Evolutionary conservation across 768 basidiomycete species (phyloP), one percentile per base, ranked within the genome.

Genomic region (Tubosaeta sp.): DNA sequence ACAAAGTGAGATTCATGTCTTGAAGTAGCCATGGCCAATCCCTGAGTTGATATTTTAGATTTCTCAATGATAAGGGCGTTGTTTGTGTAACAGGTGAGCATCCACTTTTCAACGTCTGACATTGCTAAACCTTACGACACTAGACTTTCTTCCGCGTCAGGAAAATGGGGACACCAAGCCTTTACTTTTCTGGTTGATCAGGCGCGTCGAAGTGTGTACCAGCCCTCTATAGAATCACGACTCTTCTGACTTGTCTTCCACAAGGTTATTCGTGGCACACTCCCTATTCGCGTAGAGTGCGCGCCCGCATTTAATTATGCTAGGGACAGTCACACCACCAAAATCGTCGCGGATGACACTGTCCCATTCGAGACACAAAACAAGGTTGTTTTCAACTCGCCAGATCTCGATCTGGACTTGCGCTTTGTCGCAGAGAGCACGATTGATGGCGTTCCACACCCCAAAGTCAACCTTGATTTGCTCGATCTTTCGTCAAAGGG

Each of bases 221-320:
- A 4, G 11, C 22, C 41, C 25, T 41, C 30, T 8, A 21, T 7
- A 12, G 14, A 29, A 11, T 6, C 9, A 16, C 19, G 9, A 40
- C 27, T 11, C 32, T 2, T 9, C 8, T 53, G 3, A 45, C 13
- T 24, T 32, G n/a, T n/a, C n/a, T n/a, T 40, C 11, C 25, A 0
- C 39, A 27, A 87, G 74, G 87, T 90, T 52, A 82, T 97, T 57
- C 87, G 95, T 16, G 95, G 95, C 1, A 77, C 65, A 7, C 73
- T 96, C 29, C 84, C 90, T 0, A 74, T 95, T 47, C 76, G 81
- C 51, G 78, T 97, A 68, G 90, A 98, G 71, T 94, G 91, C 60
- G 92, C 91, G 0, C 95, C 95, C 0, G 95, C 94, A 0, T 99
- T 99, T 81, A 86, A 96, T 68, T 99, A 99, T 60, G 94, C 92